Evolutionary conservation across 257 asterid genomes (phyloP), one percentile per base, ranked within the genome.

Genomic region (Nicotiana benthamiana): DNA sequence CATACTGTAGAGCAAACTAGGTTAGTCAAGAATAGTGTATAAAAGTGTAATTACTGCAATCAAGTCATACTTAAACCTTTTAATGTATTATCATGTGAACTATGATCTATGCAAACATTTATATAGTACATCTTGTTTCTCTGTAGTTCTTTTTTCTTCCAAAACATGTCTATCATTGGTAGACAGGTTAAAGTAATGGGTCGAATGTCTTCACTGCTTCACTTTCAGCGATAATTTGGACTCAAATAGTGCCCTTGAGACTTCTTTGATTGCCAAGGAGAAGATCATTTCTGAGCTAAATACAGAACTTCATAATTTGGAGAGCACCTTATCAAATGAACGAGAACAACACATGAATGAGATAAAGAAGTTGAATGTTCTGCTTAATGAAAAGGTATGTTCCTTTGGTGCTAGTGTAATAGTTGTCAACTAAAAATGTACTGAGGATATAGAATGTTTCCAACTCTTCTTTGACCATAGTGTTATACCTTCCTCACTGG

Each of bases 221-320:
- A 85, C 74, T 80, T 87, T 82, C 89, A 95, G 99, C 85, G 95
- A 91, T 87, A 86, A 81, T 83, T 28, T 87, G 84, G 98, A 95
- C 81, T 80, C 89, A 70, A 88, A 84, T 86, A 87, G 91, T 82
- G 79, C 91, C 84, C 97, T 95, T 85, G 99, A 93, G 89, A 93
- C 87, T 83, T 91, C 99, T 81, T 91, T 95, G 59, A 91, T 70
- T 87, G 93, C 95, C 79, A 95, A 95, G 92, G 99, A 93, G 84
- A 93, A 87, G 91, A 85, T 92, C 75, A 92, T 95, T 79, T 95
- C 99, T 82, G 99, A 92, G 77, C 82, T 95, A 85, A 95, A 93
- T 84, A 79, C 84, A 87, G 99, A 95, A 86, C 97, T 95, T 84
- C 99, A 93, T 85, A 92, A 91, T 77, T 79, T 95, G 32, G 99